Percentiles rank a stretch among this genome's conserved stretches.
Evolutionary conservation across 129 eudicot species (phyloP).

Genomic region (Artemisia argyi): DNA sequence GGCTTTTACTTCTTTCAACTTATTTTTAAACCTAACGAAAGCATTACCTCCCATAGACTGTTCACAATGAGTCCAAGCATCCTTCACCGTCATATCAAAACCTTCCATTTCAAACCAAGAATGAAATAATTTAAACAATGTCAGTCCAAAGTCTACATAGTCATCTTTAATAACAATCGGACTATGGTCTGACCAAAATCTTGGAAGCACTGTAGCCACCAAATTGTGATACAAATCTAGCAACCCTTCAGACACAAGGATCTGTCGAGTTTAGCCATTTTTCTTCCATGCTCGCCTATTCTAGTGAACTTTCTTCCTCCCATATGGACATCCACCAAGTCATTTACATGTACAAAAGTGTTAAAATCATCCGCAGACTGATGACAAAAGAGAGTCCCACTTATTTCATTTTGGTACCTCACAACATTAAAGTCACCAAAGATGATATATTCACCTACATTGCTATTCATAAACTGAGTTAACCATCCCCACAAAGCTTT

Average conservation of each 20-base stretch:
- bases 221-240: neutral
- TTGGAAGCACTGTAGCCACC: neutral
- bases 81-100: neutral
- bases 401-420: neutral
- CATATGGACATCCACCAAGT: neutral
- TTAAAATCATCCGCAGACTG: neutral
- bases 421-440: neutral
- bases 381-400: neutral
- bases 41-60: neutral
- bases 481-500: neutral
- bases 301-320: neutral
- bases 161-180: neutral
- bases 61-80: neutral
- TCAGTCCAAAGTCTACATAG: neutral
- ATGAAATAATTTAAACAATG: neutral
- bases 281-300: neutral
- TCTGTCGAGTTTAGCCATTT: neutral
- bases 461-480: neutral
- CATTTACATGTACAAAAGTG: neutral
- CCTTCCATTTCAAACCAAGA: neutral
- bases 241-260: neutral
- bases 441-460: neutral
- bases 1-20: neutral
- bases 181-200: neutral
- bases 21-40: neutral